phyloP scores from a whole-genome alignment of 176 grass and related monocot genomes.

The Musa itinerans region DNA sequence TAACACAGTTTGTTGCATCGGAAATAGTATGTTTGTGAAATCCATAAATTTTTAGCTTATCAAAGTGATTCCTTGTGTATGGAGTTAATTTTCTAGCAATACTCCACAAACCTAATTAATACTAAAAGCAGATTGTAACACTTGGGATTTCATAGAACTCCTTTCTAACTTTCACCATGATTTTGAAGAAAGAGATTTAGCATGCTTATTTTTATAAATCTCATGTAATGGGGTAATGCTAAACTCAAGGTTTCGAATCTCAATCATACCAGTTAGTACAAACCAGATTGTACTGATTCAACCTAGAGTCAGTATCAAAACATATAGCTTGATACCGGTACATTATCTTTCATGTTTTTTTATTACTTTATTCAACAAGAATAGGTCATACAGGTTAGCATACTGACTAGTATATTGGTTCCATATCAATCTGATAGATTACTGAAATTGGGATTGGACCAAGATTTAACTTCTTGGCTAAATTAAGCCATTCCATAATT shows the following conservation, averaged over 20 bases:
- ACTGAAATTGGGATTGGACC: too few species aligned
- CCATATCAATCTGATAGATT: too few species aligned
- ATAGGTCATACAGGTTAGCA: too few species aligned
- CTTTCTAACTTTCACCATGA: background rate
- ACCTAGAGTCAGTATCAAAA: too few species aligned
- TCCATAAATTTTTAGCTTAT: background rate
- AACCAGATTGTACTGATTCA: too few species aligned
- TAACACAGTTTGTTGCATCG: background rate
- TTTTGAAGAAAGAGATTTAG: background rate
- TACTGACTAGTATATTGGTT: too few species aligned
- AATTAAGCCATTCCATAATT: too few species aligned
- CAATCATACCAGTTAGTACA: too few species aligned
- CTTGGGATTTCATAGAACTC: background rate
- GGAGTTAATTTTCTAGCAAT: background rate
- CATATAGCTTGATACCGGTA: too few species aligned
- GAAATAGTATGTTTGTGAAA: background rate
- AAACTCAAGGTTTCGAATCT: background rate
- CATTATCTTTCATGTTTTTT: too few species aligned
- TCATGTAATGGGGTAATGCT: background rate
- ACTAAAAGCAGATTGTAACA: background rate
- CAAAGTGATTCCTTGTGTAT: background rate
- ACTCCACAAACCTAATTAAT: background rate
- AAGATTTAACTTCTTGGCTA: too few species aligned
- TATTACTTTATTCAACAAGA: too few species aligned
- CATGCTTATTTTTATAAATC: background rate